phyloP scores from a whole-genome alignment of 1,284 basidiomycete species.

The Xerocomus amazonicus region DNA sequence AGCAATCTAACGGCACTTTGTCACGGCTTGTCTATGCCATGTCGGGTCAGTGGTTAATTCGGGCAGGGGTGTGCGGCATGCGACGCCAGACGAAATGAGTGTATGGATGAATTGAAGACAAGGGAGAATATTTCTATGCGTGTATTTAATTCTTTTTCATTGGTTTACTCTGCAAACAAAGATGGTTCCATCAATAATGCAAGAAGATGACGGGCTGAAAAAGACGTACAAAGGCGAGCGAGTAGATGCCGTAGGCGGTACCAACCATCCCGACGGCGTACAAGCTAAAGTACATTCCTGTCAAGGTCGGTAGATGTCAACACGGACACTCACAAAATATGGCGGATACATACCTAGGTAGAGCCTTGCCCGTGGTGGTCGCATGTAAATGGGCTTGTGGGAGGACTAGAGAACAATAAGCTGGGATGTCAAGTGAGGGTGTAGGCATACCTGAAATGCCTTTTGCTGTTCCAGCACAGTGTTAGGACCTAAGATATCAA shows the following conservation, averaged over 20 bases:
- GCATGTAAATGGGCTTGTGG: slow-evolving; percentile 43
- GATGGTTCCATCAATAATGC: neutral
- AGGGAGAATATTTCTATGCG: slow-evolving; percentile 10
- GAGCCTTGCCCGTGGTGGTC: slow-evolving; percentile 44
- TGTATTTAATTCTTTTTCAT: slow-evolving; percentile 23
- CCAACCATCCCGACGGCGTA: slow-evolving; percentile 54
- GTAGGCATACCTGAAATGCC: slow-evolving; percentile 54
- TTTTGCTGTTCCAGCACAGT: slow-evolving; percentile 60
- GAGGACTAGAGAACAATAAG: slow-evolving; percentile 29
- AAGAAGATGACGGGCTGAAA: neutral
- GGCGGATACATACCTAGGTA: slow-evolving; percentile 41
- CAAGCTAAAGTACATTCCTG: slow-evolving; percentile 53
- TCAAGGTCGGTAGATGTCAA: neutral
- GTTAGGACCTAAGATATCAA: slow-evolving; percentile 48
- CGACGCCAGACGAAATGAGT: neutral
- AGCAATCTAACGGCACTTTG: slow-evolving; percentile 1
- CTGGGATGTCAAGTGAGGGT: slow-evolving; percentile 3
- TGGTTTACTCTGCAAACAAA: slow-evolving; percentile 21
- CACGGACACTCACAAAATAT: neutral
- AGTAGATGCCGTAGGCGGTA: slow-evolving; percentile 47
- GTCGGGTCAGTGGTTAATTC: neutral
- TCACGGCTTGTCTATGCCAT: neutral
- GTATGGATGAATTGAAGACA: slow-evolving; percentile 13
- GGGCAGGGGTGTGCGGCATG: neutral
- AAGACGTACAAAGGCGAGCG: slow-evolving; percentile 50